These are phyloP conservation scores for Ceratocystis cubensis DNA, from an alignment of 2,329 filamentous ascomycete genomes.

Conservation along the genomic window DNA sequence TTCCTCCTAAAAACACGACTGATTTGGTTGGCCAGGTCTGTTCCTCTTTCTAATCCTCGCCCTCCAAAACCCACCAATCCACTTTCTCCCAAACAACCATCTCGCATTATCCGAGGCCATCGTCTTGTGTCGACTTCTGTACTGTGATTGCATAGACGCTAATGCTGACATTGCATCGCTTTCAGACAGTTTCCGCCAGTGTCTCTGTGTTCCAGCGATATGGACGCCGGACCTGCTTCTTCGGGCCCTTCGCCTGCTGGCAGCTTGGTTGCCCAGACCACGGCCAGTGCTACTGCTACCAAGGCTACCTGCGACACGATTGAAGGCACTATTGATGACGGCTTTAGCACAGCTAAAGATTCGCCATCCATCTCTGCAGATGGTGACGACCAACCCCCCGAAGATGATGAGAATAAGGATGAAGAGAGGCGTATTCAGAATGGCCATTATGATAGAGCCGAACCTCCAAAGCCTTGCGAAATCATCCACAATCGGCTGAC, in stretches of 20 bases:
- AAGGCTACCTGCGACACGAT: not conserved
- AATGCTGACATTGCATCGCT: constrained; percentile 9
- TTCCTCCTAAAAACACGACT: not conserved
- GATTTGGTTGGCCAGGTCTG: not conserved
- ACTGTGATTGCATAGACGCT: constrained; percentile 7
- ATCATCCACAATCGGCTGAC: constrained; percentile 30
- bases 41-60: not conserved
- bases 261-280: not conserved
- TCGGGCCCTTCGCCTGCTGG: not conserved
- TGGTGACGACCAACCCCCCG: constrained; percentile 15
- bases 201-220: constrained; percentile 16
- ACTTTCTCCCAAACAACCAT: not conserved
- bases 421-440: constrained; percentile 18
- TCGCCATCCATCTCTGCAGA: constrained; percentile 5
- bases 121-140: not conserved
- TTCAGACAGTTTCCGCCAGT: constrained; percentile 1
- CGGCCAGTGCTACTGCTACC: not conserved
- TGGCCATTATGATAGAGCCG: constrained; percentile 21
- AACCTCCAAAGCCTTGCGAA: constrained; percentile 21
- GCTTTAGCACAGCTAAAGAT: constrained; percentile 7
- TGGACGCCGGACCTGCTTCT: constrained; percentile 12
- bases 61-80: no score
- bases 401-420: constrained; percentile 20
- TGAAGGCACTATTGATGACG: constrained; percentile 9
- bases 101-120: not conserved